phyloP scores from a whole-genome alignment of 805 yeast genomes.

The Ogataea trehaloabstinens region DNA sequence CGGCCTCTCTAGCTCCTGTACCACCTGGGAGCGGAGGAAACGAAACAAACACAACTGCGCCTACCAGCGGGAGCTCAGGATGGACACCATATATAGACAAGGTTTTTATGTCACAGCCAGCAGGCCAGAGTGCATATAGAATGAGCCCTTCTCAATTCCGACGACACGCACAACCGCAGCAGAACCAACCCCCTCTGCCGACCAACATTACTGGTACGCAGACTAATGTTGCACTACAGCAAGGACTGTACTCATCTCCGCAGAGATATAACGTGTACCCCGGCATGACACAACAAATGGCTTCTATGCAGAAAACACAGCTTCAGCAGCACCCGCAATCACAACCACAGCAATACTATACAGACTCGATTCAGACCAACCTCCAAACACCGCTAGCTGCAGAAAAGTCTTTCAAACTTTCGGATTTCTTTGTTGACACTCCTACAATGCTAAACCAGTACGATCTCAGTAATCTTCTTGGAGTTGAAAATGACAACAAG shows the following conservation, averaged over 20 bases:
- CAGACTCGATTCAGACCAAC: constrained; percentile 4
- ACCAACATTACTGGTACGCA: background rate
- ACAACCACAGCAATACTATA: constrained; percentile 1
- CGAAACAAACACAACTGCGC: constrained; percentile 9
- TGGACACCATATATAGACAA: constrained; percentile 30
- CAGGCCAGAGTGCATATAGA: constrained; percentile 2
- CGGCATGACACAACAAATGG: background rate
- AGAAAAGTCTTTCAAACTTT: constrained; percentile 20
- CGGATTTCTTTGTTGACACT: constrained; percentile 24
- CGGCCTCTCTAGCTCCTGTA: background rate
- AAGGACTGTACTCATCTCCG: constrained; percentile 17
- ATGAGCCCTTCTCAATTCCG: constrained; percentile 13
- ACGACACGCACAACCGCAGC: constrained; percentile 2
- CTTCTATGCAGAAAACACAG: constrained; percentile 1
- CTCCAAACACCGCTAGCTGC: constrained; percentile 20
- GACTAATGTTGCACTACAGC: background rate
- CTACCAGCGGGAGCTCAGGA: constrained; percentile 13
- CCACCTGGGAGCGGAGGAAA: constrained; percentile 1
- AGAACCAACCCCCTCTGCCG: constrained; percentile 1
- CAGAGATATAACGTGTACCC: constrained; percentile 8
- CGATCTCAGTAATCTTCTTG: constrained; percentile 16
- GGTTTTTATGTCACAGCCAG: constrained; percentile 13
- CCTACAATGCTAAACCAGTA: constrained; percentile 20
- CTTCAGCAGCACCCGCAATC: background rate
- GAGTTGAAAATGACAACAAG: constrained; percentile 20